These are phyloP conservation scores for Backusella macrospora DNA, from an alignment of 192 early-diverging fungal genomes.

Conservation along the genomic window DNA sequence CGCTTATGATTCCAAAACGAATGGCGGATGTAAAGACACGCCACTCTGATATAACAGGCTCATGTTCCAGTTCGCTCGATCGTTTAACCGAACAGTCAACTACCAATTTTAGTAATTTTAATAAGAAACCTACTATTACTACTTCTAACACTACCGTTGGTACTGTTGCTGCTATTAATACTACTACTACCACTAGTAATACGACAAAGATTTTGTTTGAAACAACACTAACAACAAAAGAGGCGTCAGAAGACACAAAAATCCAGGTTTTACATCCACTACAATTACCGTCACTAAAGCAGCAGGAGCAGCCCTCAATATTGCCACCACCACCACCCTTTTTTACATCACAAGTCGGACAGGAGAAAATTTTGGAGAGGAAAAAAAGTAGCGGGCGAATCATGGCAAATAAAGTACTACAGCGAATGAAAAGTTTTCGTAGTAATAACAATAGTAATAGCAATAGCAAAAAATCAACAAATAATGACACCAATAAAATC, in stretches of 20 bases:
- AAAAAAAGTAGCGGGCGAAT: conserved; percentile 3
- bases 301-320: not conserved
- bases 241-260: not conserved
- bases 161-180: not conserved
- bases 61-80: conserved; percentile 6
- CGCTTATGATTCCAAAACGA: conserved; percentile 16
- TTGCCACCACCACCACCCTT: not conserved
- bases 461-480: too few species aligned
- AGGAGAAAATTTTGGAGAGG: not conserved
- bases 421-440: conserved; percentile 10
- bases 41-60: not conserved
- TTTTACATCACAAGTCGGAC: not conserved
- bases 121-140: not conserved
- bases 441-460: not conserved
- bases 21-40: not conserved
- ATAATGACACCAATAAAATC: too few species aligned
- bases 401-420: not conserved
- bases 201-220: not conserved
- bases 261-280: not conserved
- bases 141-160: not conserved
- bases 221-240: not conserved
- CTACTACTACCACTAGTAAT: too few species aligned
- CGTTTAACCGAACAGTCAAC: not conserved
- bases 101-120: not conserved
- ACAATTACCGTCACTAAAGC: not conserved